phyloP scores from a whole-genome alignment of 768 basidiomycete genomes.

The Leccinum uliginosum region DNA sequence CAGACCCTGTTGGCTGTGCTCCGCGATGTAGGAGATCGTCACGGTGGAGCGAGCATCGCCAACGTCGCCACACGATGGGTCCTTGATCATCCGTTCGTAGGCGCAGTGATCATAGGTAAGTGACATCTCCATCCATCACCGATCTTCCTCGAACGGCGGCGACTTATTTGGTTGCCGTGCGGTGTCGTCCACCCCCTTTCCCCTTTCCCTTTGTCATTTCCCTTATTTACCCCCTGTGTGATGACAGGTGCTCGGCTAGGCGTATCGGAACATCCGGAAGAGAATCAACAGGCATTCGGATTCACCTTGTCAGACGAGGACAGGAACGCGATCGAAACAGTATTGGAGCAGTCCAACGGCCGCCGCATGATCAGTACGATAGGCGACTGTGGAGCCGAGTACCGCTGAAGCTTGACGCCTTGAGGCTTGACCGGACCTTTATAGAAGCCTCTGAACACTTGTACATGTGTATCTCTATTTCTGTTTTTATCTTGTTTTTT shows the following conservation, averaged over 20 bases:
- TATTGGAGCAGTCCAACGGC: constrained; percentile 60
- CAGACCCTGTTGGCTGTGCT: constrained; percentile 59
- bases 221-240: background rate
- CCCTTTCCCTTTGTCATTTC: background rate
- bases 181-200: constrained; percentile 23
- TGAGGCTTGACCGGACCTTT: background rate
- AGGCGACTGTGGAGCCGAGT: constrained; percentile 84
- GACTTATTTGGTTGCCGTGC: background rate
- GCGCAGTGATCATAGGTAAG: constrained; percentile 73
- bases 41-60: constrained; percentile 63
- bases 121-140: background rate
- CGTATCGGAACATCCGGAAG: constrained; percentile 66
- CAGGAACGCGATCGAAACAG: constrained; percentile 54
- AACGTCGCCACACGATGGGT: constrained; percentile 84
- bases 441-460: background rate
- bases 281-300: constrained; percentile 60
- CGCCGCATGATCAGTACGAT: constrained; percentile 59
- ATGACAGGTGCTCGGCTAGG: constrained; percentile 60
- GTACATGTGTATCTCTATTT: background rate
- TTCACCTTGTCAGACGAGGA: constrained; percentile 57
- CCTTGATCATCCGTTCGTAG: constrained; percentile 71
- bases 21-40: constrained; percentile 60
- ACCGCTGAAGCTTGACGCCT: constrained; percentile 40
- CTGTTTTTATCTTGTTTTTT: background rate
- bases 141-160: background rate